Evolutionary conservation across 208 protist genomes (phyloP).

Genomic region (Vickermania ingenoplastis): DNA sequence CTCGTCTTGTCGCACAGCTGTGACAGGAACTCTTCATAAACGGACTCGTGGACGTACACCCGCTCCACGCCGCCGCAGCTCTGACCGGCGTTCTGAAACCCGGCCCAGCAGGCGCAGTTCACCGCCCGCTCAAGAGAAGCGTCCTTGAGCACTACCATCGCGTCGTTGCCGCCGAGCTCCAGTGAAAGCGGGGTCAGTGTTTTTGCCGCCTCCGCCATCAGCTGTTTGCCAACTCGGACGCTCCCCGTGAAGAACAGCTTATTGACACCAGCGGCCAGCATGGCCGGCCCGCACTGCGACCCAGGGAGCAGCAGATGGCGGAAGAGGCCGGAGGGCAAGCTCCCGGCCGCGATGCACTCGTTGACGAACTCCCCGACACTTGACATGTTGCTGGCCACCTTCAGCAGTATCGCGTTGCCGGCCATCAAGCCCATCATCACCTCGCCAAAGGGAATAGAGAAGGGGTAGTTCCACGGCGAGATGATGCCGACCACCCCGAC

Average conservation of each 20-base stretch:
- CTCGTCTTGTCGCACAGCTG: slow-evolving; percentile 55
- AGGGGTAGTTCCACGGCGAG: slow-evolving; percentile 85
- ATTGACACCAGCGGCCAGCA: slow-evolving; percentile 39
- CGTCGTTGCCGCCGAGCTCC: slow-evolving; percentile 82
- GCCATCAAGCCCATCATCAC: slow-evolving; percentile 78
- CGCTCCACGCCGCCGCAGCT: slow-evolving; percentile 70
- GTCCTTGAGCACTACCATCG: slow-evolving; percentile 70
- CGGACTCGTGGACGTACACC: slow-evolving; percentile 53
- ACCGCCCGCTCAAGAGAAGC: slow-evolving; percentile 68
- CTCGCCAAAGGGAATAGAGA: slow-evolving; percentile 77
- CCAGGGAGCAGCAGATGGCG: slow-evolving; percentile 39
- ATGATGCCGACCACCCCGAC: slow-evolving; percentile 80
- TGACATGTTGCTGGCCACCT: slow-evolving; percentile 52
- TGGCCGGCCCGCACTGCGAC: slow-evolving; percentile 22
- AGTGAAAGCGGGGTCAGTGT: slow-evolving; percentile 68
- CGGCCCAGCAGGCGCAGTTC: slow-evolving; percentile 72
- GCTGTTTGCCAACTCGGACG: slow-evolving; percentile 61
- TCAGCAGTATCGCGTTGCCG: slow-evolving; percentile 69
- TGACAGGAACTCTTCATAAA: slow-evolving; percentile 62
- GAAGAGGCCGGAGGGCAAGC: slow-evolving; percentile 56
- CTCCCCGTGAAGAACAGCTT: slow-evolving; percentile 86
- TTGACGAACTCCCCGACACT: slow-evolving; percentile 58
- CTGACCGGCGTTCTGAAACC: slow-evolving; percentile 78
- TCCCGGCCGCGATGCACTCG: slow-evolving; percentile 38
- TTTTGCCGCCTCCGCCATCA: slow-evolving; percentile 60